These are phyloP conservation scores for Hemisphaericaspora xylofermentans DNA, from an alignment of 1,139 yeast species.

Conservation along the genomic window DNA sequence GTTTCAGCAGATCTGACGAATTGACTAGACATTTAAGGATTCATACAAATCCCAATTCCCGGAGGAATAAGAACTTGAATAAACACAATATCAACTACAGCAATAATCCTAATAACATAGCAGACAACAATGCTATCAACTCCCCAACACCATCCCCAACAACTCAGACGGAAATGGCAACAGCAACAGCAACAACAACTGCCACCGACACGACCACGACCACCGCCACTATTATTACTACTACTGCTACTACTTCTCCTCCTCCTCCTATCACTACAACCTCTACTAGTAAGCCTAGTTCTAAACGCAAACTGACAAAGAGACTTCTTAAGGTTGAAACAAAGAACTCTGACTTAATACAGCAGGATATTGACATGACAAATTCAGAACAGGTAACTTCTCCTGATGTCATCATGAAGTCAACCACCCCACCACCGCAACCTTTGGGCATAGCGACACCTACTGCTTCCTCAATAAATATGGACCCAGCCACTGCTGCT, in stretches of 20 bases:
- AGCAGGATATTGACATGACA: neutral
- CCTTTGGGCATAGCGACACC: neutral
- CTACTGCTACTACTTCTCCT: neutral
- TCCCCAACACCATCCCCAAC: slow-evolving; percentile 2
- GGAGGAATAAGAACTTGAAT: slow-evolving; percentile 30
- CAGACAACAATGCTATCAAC: slow-evolving; percentile 2
- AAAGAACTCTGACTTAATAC: neutral
- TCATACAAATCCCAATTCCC: slow-evolving; percentile 55
- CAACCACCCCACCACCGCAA: slow-evolving; percentile 2
- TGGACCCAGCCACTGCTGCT: slow-evolving; percentile 2
- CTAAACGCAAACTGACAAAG: slow-evolving; percentile 3
- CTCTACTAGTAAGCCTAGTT: no score
- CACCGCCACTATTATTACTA: slow-evolving; percentile 1
- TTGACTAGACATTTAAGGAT: slow-evolving; percentile 65
- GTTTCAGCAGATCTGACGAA: slow-evolving; percentile 68
- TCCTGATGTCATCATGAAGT: slow-evolving; percentile 1
- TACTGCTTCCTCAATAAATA: neutral
- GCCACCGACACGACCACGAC: slow-evolving; percentile 1
- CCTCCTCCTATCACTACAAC: neutral
- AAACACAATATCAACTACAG: slow-evolving; percentile 10
- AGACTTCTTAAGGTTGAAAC: neutral
- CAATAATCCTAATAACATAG: slow-evolving; percentile 4
- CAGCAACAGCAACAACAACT: neutral
- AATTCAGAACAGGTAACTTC: slow-evolving; percentile 2
- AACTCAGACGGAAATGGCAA: no score